Evolutionary conservation across 2,329 filamentous ascomycete species (phyloP).

Genomic region (Chrysosporium queenslandicum): DNA sequence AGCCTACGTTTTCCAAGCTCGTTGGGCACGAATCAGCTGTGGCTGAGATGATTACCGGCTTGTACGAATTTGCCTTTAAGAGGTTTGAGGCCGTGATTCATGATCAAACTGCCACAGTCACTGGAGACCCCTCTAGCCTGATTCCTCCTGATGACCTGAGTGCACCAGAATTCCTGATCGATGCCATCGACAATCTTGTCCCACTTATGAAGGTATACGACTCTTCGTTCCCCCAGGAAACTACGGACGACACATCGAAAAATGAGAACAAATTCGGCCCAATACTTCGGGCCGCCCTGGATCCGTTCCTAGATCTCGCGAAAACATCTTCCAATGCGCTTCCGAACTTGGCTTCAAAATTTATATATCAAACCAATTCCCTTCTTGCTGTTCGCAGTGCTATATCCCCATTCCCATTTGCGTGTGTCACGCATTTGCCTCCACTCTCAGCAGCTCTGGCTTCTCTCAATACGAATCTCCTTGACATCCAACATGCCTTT

Average conservation of each 20-base stretch:
- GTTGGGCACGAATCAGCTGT: conserved; percentile 60
- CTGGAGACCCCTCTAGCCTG: conserved; percentile 62
- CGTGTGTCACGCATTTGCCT: conserved; percentile 48
- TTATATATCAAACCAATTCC: conserved; percentile 43
- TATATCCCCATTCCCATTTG: conserved; percentile 47
- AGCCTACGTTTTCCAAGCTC: conserved; percentile 69
- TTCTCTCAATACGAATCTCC: conserved; percentile 42
- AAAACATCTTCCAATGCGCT: conserved; percentile 43
- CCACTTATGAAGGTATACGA: conserved; percentile 80
- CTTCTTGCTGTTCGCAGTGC: conserved; percentile 34
- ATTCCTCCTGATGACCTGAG: conserved; percentile 61
- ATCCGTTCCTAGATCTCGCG: conserved; percentile 66
- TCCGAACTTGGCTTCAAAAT: conserved; percentile 33
- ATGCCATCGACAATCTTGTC: conserved; percentile 67
- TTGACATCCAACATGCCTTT: conserved; percentile 59
- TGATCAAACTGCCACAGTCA: conserved; percentile 57
- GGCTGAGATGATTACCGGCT: conserved; percentile 54
- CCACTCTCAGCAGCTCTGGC: conserved; percentile 47
- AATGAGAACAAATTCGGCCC: conserved; percentile 61
- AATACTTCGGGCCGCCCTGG: conserved; percentile 67
- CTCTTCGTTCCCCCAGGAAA: conserved; percentile 52
- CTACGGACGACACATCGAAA: conserved; percentile 41
- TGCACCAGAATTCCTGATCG: conserved; percentile 68
- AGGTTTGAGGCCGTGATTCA: conserved; percentile 75
- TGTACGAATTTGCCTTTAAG: conserved; percentile 67